phyloP scores from a whole-genome alignment of 371 early-diverging fungal genomes.

The Entomophthora muscae region DNA sequence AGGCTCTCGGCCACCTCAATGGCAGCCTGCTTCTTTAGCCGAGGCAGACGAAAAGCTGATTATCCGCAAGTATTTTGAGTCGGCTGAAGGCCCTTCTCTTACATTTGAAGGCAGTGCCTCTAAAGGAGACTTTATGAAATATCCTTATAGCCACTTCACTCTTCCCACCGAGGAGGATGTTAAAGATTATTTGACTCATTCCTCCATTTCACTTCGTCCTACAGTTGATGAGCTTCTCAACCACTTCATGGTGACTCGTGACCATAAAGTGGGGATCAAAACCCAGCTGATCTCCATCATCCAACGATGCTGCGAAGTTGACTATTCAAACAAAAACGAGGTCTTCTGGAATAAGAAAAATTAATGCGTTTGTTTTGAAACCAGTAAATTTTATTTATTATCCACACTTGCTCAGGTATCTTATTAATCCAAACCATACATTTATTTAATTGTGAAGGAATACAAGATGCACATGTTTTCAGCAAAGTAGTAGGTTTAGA shows the following conservation, averaged over 20 bases:
- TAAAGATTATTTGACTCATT: slow-evolving; percentile 9
- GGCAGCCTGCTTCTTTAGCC: slow-evolving; percentile 46
- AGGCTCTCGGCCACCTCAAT: slow-evolving; percentile 34
- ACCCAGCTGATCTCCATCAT: not conserved
- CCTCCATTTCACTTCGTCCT: not conserved
- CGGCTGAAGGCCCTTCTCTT: slow-evolving; percentile 15
- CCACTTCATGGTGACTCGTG: not conserved
- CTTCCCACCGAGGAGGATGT: slow-evolving; percentile 70
- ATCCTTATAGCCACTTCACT: slow-evolving; percentile 51
- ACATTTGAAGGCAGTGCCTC: slow-evolving; percentile 11
- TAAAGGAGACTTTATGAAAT: slow-evolving; percentile 16
- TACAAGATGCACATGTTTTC: too few relatives aligned
- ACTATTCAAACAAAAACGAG: not conserved
- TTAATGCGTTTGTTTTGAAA: too few relatives aligned
- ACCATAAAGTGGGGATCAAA: slow-evolving; percentile 7
- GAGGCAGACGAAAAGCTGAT: slow-evolving; percentile 38
- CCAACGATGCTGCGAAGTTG: not conserved
- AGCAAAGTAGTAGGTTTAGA: too few relatives aligned
- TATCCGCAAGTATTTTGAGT: slow-evolving; percentile 31
- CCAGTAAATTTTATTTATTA: too few relatives aligned
- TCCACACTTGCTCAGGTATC: too few relatives aligned
- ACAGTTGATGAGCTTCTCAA: slow-evolving; percentile 3
- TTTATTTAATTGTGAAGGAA: too few relatives aligned
- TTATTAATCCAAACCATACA: too few relatives aligned
- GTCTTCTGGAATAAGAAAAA: not conserved